Conservation (phyloP, 306 rosid genomes). For the Canavalia gladiata region DNA sequence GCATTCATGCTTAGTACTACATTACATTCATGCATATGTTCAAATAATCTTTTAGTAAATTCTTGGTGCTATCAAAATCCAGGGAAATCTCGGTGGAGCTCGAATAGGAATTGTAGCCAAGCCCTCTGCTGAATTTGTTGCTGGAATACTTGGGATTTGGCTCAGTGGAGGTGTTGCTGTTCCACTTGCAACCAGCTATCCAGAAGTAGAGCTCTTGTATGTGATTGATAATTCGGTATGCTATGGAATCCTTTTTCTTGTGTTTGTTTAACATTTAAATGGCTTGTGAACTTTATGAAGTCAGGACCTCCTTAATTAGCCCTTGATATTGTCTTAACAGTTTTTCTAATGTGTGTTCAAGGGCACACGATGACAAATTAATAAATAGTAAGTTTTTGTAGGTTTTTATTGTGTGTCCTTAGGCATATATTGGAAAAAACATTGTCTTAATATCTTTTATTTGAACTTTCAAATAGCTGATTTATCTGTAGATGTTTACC, state of each 20-base stretch:
- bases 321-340: slow-evolving; percentile 1
- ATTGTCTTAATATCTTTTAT: slow-evolving; percentile 2
- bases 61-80: slow-evolving; percentile 50
- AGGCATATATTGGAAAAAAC: too few relatives aligned
- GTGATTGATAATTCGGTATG: slow-evolving; percentile 84
- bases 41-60: slow-evolving; percentile 29
- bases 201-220: slow-evolving; percentile 88
- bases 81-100: slow-evolving; percentile 80
- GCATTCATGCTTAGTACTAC: slow-evolving; percentile 24
- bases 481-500: slow-evolving; percentile 6
- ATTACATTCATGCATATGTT: slow-evolving; percentile 25
- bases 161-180: slow-evolving; percentile 95
- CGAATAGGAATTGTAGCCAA: slow-evolving; percentile 92
- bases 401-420: too few relatives aligned
- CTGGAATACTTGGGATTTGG: slow-evolving; percentile 92
- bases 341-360: not conserved
- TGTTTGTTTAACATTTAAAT: slow-evolving; percentile 20
- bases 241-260: slow-evolving; percentile 32
- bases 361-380: too few relatives aligned
- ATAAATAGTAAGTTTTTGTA: too few relatives aligned
- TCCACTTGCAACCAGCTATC: slow-evolving; percentile 94
- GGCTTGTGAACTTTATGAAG: slow-evolving; percentile 33
- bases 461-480: slow-evolving; percentile 29
- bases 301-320: not conserved
- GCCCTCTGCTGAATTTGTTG: slow-evolving; percentile 94